Evolutionary conservation across 257 asterid species (phyloP).

Genomic region (Penstemon davidsonii): DNA sequence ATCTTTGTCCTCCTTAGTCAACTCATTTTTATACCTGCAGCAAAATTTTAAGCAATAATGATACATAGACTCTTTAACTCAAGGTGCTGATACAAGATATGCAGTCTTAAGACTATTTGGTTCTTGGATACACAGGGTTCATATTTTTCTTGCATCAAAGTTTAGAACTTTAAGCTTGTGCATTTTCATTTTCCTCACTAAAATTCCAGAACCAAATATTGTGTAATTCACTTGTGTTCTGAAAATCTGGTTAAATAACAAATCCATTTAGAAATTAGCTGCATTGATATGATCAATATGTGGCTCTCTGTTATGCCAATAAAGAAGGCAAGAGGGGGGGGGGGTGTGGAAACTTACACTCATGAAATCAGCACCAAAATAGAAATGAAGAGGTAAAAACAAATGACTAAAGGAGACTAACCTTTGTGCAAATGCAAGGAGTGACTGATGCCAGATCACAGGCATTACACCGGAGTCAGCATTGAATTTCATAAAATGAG

Average conservation of each 20-base stretch:
- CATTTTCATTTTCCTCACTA: no score
- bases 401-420: conserved; percentile 30
- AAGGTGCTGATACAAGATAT: no score
- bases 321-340: conserved; percentile 6
- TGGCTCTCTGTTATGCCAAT: conserved; percentile 3
- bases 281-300: neutral
- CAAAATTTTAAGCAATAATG: neutral
- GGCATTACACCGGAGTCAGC: conserved; percentile 88
- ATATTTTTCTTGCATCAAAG: no score
- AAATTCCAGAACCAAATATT: neutral
- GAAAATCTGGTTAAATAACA: neutral
- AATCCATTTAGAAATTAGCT: conserved; percentile 9
- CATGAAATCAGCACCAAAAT: conserved; percentile 1
- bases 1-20: conserved; percentile 77
- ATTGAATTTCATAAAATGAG: conserved; percentile 78
- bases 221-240: neutral
- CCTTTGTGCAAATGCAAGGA: conserved; percentile 95
- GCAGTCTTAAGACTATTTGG: no score
- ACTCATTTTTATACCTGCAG: conserved; percentile 81
- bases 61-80: neutral
- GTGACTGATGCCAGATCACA: conserved; percentile 97
- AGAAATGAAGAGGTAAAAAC: neutral
- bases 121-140: no score
- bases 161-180: no score
- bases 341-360: neutral